Percentiles rank a stretch among this genome's conserved stretches.
Evolutionary conservation across 306 rosid species (phyloP).

Genomic region (Rosa multiflora): DNA sequence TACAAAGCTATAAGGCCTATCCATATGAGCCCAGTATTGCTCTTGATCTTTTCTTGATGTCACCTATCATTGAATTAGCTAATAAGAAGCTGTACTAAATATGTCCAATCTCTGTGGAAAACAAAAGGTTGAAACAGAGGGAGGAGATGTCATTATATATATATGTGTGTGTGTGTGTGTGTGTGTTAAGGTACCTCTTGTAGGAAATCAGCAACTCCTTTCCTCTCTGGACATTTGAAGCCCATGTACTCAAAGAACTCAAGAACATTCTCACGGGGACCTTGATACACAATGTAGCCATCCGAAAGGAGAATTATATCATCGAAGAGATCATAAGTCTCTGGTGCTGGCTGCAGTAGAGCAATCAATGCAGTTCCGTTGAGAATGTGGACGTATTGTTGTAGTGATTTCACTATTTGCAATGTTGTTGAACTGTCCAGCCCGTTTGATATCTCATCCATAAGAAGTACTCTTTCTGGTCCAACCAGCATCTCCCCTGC

Average conservation of each 20-base stretch:
- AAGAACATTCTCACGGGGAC: conserved; percentile 42
- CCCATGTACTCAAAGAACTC: conserved; percentile 45
- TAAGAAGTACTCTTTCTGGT: conserved; percentile 46
- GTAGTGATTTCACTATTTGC: conserved; percentile 46
- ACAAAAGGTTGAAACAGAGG: conserved; percentile 1
- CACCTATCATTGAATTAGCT: conserved; percentile 26
- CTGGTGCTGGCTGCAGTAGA: conserved; percentile 56
- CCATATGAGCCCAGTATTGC: conserved; percentile 43
- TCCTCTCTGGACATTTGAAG: conserved; percentile 50
- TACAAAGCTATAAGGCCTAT: conserved; percentile 25
- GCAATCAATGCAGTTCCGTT: conserved; percentile 46
- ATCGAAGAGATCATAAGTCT: conserved; percentile 47
- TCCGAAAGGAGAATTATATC: conserved; percentile 47
- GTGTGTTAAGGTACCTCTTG: conserved; percentile 33
- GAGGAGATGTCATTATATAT: neutral
- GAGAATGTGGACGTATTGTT: conserved; percentile 46
- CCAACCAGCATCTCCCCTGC: conserved; percentile 56
- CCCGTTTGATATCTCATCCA: conserved; percentile 61
- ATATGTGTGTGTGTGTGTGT: too few species aligned
- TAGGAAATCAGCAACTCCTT: conserved; percentile 52
- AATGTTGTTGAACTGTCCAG: conserved; percentile 53
- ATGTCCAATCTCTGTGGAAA: neutral
- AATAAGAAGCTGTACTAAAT: neutral
- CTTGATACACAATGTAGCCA: conserved; percentile 48
- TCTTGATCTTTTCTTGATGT: conserved; percentile 48